Evolutionary conservation across 495 filamentous ascomycete species (phyloP).

Genomic region (Usnea hakonensis): DNA sequence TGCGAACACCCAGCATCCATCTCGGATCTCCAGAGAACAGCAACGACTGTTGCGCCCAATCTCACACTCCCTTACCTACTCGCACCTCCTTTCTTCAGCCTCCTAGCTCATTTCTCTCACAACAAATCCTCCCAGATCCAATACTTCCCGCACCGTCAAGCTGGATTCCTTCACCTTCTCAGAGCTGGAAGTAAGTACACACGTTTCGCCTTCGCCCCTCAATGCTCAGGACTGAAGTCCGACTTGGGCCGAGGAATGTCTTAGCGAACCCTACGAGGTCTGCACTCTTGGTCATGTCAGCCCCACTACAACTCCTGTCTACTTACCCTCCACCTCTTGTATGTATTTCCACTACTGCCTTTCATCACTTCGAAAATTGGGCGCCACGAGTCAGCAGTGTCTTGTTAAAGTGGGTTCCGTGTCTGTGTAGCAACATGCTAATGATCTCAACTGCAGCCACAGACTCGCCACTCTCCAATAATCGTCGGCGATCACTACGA

Average conservation of each 20-base stretch:
- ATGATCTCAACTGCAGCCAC: constrained; percentile 8
- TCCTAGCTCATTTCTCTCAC: constrained; percentile 4
- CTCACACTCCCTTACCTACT: constrained; percentile 16
- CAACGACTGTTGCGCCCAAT: not conserved
- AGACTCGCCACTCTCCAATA: constrained; percentile 45
- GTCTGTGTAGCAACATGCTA: constrained; percentile 6
- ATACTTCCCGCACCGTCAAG: constrained; percentile 11
- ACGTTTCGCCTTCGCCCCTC: not conserved
- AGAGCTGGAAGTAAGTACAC: constrained; percentile 17
- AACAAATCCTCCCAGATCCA: not conserved
- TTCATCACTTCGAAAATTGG: not conserved
- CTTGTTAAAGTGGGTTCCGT: constrained; percentile 29
- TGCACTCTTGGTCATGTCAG: constrained; percentile 21
- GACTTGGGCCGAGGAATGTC: constrained; percentile 10
- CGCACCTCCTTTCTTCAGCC: not conserved
- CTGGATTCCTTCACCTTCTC: constrained; percentile 21
- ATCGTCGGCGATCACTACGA: constrained; percentile 48
- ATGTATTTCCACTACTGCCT: not conserved
- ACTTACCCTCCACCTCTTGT: not conserved
- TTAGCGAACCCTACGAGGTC: constrained; percentile 2
- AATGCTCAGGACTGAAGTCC: not conserved
- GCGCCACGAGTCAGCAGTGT: not conserved
- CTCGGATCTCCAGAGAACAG: not conserved
- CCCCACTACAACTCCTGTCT: constrained; percentile 6
- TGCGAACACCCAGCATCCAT: not conserved